Conservation (phyloP, 1,284 basidiomycete species). For the Ustilago trichophora region DNA sequence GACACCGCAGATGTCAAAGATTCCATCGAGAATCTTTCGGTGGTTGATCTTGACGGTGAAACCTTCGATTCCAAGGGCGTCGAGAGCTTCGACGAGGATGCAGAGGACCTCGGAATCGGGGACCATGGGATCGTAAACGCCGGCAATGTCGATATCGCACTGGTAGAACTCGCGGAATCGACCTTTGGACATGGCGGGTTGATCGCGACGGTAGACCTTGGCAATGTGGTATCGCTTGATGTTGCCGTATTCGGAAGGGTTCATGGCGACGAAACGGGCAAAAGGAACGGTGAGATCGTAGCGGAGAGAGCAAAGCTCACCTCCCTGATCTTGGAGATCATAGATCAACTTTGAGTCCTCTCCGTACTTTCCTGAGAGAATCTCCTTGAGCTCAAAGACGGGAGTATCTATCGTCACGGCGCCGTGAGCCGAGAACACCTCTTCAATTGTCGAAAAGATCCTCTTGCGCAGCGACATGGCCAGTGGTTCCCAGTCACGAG, state of each 20-base stretch:
- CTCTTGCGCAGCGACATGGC: slow-evolving; percentile 91
- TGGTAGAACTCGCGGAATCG: slow-evolving; percentile 99
- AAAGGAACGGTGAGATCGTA: slow-evolving; percentile 97
- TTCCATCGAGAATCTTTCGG: slow-evolving; percentile 95
- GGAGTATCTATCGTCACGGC: slow-evolving; percentile 95
- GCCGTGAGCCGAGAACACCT: slow-evolving; percentile 87
- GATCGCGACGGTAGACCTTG: slow-evolving; percentile 96
- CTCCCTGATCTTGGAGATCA: slow-evolving; percentile 97
- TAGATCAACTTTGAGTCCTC: slow-evolving; percentile 99
- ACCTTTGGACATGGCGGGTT: slow-evolving; percentile 96
- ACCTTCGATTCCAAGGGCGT: slow-evolving; percentile 81
- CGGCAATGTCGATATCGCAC: slow-evolving; percentile 98
- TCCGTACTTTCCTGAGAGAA: slow-evolving; percentile 82
- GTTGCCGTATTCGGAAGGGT: slow-evolving; percentile 74
- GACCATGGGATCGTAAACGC: slow-evolving; percentile 87
- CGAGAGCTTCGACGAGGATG: slow-evolving; percentile 82
- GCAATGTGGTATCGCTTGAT: slow-evolving; percentile 96
- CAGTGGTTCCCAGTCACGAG: slow-evolving; percentile 91
- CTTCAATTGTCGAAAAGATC: slow-evolving; percentile 88
- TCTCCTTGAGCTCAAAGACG: slow-evolving; percentile 96
- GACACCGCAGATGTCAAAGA: slow-evolving; percentile 96
- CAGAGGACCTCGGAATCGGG: slow-evolving; percentile 92
- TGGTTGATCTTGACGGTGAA: slow-evolving; percentile 95
- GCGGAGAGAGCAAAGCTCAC: slow-evolving; percentile 90
- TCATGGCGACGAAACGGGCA: slow-evolving; percentile 94